Evolutionary conservation across 352 stramenopile species (phyloP).

Genomic region (Pythium phragmiticola): DNA sequence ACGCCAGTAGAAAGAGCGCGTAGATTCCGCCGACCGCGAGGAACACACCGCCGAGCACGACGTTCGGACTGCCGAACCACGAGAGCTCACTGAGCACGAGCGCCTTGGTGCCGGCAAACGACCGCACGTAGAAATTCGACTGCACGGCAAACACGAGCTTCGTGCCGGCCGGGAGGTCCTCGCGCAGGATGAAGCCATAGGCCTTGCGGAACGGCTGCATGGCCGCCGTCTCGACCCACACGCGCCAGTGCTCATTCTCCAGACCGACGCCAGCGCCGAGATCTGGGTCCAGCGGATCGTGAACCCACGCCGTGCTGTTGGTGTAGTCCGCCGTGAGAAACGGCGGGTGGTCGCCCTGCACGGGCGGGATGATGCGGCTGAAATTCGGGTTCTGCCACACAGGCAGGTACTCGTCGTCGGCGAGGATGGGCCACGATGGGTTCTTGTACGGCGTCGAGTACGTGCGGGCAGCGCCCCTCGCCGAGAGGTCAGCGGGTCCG

Average conservation of each 20-base stretch:
- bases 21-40: constrained; percentile 57
- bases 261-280: constrained; percentile 48
- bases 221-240: constrained; percentile 70
- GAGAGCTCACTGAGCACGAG: constrained; percentile 59
- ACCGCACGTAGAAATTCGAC: constrained; percentile 78
- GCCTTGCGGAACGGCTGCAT: constrained; percentile 66
- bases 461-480: constrained; percentile 41
- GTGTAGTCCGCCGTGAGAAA: constrained; percentile 63
- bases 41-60: constrained; percentile 53
- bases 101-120: constrained; percentile 62
- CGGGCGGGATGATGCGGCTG: constrained; percentile 64
- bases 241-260: constrained; percentile 75
- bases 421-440: constrained; percentile 40
- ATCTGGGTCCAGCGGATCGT: constrained; percentile 43
- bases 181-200: constrained; percentile 57
- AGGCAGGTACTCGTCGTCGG: constrained; percentile 40
- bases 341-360: constrained; percentile 19
- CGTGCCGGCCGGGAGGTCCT: constrained; percentile 47
- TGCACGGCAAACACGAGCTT: constrained; percentile 74
- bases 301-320: constrained; percentile 75
- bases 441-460: constrained; percentile 65
- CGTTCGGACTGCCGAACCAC: constrained; percentile 73
- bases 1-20: constrained; percentile 41
- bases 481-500: constrained; percentile 36
- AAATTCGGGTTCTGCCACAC: constrained; percentile 77